Conservation (phyloP, 805 yeast species). For the Candida cerambycidarum region DNA sequence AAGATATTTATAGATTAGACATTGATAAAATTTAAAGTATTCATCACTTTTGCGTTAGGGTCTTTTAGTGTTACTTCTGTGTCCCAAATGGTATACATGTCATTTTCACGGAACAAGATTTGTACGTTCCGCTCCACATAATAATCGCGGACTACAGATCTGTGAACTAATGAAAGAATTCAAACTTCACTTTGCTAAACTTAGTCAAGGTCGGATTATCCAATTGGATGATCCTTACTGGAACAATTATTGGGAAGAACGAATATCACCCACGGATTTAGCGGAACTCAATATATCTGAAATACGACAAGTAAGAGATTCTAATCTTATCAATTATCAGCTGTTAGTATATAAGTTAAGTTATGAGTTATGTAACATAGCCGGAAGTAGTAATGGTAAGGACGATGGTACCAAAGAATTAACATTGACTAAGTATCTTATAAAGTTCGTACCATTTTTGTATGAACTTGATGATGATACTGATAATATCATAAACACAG, state of each 20-base stretch:
- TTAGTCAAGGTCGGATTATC: slow-evolving; percentile 48
- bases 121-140: no score
- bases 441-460: slow-evolving; percentile 64
- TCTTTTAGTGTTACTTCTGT: no score
- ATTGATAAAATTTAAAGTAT: no score
- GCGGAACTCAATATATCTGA: neutral
- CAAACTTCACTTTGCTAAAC: slow-evolving; percentile 58
- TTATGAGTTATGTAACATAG: slow-evolving; percentile 9
- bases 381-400: neutral
- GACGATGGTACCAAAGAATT: neutral
- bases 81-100: no score
- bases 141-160: neutral
- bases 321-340: slow-evolving; percentile 56
- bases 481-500: slow-evolving; percentile 24
- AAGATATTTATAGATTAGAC: no score
- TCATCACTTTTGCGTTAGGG: no score
- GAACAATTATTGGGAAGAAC: slow-evolving; percentile 25
- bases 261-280: neutral
- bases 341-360: slow-evolving; percentile 43
- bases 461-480: slow-evolving; percentile 51
- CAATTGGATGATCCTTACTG: slow-evolving; percentile 29
- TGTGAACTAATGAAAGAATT: slow-evolving; percentile 21
- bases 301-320: slow-evolving; percentile 3
- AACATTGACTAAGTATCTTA: slow-evolving; percentile 51
- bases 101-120: no score